A percentile compares a stretch with the other conserved stretches of the same genome.
These are phyloP conservation scores for Hypoxylon sp. DNA, from an alignment of 2,329 filamentous ascomycete species.

Conservation along the genomic window DNA sequence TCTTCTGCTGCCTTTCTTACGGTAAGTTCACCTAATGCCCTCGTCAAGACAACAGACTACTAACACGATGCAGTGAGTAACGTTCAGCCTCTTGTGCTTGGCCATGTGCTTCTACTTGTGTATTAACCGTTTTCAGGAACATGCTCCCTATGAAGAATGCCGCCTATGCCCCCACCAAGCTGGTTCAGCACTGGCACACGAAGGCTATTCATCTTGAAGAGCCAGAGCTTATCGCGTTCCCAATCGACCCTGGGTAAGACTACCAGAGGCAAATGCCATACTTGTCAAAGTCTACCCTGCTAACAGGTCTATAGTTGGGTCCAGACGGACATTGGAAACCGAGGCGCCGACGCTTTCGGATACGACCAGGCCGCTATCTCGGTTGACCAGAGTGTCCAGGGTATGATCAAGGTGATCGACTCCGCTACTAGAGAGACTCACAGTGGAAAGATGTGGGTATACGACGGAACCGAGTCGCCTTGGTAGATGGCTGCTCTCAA, in stretches of 20 bases:
- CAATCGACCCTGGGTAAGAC: background rate
- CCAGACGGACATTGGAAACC: slow-evolving; percentile 9
- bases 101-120: too few species aligned
- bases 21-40: too few species aligned
- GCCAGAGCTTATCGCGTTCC: background rate
- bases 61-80: slow-evolving; percentile 28
- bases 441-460: slow-evolving; percentile 7
- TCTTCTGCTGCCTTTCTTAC: too few species aligned
- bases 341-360: slow-evolving; percentile 1
- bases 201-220: too few species aligned
- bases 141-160: too few species aligned
- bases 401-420: slow-evolving; percentile 8
- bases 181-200: slow-evolving; percentile 45
- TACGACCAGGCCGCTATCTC: background rate
- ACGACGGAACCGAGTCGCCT: background rate
- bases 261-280: too few species aligned
- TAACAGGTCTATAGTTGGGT: slow-evolving; percentile 1
- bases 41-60: too few species aligned
- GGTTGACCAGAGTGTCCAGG: background rate
- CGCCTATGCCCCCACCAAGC: slow-evolving; percentile 56
- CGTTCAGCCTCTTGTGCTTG: too few species aligned
- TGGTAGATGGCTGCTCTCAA: too few species aligned
- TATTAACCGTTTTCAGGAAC: too few species aligned
- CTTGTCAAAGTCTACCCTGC: too few species aligned
- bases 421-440: slow-evolving; percentile 8